Conservation (phyloP, 2,329 filamentous ascomycete species). For the Fusarium denticulatum region DNA sequence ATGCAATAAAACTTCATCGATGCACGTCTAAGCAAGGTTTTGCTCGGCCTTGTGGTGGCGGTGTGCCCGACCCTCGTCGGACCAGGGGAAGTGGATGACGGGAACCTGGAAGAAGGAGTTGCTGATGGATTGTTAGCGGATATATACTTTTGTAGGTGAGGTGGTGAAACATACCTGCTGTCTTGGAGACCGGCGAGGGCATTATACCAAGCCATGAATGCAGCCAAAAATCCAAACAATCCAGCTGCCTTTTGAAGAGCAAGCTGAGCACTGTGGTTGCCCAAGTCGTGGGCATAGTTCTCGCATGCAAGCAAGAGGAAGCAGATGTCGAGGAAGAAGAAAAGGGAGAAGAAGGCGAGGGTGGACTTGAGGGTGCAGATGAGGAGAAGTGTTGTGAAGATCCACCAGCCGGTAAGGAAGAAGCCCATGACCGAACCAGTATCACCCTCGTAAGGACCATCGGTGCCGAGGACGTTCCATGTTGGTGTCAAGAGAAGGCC, state of each 20-base stretch:
- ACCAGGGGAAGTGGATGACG: constrained; percentile 96
- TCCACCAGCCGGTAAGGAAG: constrained; percentile 84
- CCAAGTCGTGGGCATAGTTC: constrained; percentile 66
- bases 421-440: constrained; percentile 72
- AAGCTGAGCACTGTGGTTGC: constrained; percentile 55
- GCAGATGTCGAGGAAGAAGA: constrained; percentile 79
- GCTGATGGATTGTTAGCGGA: constrained; percentile 61
- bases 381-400: constrained; percentile 81
- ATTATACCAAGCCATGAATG: constrained; percentile 89
- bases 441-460: constrained; percentile 58
- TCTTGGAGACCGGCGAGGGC: constrained; percentile 85
- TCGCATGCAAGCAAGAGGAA: constrained; percentile 77
- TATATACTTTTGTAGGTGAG: background rate
- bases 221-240: constrained; percentile 81
- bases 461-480: constrained; percentile 65
- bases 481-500: constrained; percentile 76
- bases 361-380: constrained; percentile 81
- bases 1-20: constrained; percentile 15
- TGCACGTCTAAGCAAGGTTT: constrained; percentile 32
- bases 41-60: constrained; percentile 57
- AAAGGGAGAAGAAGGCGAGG: constrained; percentile 80
- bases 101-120: constrained; percentile 91
- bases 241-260: constrained; percentile 76
- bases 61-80: constrained; percentile 74
- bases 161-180: constrained; percentile 61